These are phyloP conservation scores for Rhizopus microsporus DNA, from an alignment of 371 early-diverging fungal genomes.

Conservation along the genomic window DNA sequence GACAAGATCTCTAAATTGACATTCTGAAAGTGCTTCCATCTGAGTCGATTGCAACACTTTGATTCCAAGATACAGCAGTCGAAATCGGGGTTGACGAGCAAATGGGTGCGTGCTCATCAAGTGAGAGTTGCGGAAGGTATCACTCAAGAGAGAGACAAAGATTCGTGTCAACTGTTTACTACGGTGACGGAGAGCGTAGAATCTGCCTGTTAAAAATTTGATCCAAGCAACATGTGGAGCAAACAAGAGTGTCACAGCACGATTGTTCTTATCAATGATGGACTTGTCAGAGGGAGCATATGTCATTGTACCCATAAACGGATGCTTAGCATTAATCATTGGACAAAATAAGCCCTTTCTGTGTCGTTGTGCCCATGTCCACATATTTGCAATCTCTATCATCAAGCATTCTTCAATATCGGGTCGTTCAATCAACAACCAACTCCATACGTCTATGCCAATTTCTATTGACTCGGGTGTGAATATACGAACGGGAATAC, in stretches of 20 bases:
- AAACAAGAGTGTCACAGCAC: constrained; percentile 63
- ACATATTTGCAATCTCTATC: constrained; percentile 77
- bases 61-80: constrained; percentile 75
- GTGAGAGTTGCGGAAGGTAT: constrained; percentile 68
- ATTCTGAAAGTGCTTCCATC: constrained; percentile 69
- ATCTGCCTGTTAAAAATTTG: constrained; percentile 81
- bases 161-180: constrained; percentile 74
- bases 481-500: constrained; percentile 86
- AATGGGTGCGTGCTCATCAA: constrained; percentile 72
- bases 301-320: constrained; percentile 88
- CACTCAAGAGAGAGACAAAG: constrained; percentile 73
- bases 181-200: constrained; percentile 78
- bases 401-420: constrained; percentile 76
- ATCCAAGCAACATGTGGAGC: constrained; percentile 84
- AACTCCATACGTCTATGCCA: constrained; percentile 84
- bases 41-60: constrained; percentile 71
- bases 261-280: constrained; percentile 61
- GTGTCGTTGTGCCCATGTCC: constrained; percentile 82
- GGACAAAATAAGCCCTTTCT: constrained; percentile 78
- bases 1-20: constrained; percentile 60
- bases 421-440: constrained; percentile 79
- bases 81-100: constrained; percentile 79
- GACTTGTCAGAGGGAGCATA: constrained; percentile 88
- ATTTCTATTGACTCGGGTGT: constrained; percentile 77
- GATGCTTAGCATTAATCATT: constrained; percentile 64